Conservation (phyloP, 140 eudicot species). For the Oenanthe javanica region DNA sequence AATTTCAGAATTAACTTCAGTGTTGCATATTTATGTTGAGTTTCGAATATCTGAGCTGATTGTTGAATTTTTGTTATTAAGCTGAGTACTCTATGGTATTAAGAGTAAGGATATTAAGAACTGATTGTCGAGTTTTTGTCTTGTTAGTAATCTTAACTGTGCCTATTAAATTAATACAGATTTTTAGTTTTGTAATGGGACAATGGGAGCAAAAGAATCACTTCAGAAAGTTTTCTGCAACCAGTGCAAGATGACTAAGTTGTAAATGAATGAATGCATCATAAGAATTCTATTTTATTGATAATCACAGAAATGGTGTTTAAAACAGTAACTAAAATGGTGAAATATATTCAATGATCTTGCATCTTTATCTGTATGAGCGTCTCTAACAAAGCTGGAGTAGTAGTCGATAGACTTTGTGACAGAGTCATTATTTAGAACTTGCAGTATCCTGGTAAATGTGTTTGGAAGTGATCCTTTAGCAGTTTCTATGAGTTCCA, state of each 20-base stretch:
- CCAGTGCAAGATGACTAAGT: constrained; percentile 1
- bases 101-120: too few relatives aligned
- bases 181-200: too few relatives aligned
- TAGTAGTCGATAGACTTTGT: constrained; percentile 68
- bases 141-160: too few relatives aligned
- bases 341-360: constrained; percentile 18
- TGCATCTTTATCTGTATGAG: constrained; percentile 85
- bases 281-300: constrained; percentile 30
- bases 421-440: constrained; percentile 58
- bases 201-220: too few relatives aligned
- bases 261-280: constrained; percentile 2
- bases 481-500: constrained; percentile 81
- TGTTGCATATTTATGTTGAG: too few relatives aligned
- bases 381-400: constrained; percentile 66
- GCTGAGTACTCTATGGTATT: too few relatives aligned
- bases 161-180: too few relatives aligned
- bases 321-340: not conserved
- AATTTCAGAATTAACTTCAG: too few relatives aligned
- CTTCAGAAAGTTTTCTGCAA: constrained; percentile 36
- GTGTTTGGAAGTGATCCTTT: constrained; percentile 67
- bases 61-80: too few relatives aligned
- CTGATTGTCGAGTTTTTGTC: too few relatives aligned
- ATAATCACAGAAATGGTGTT: too few relatives aligned
- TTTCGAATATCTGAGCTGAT: too few relatives aligned
- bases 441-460: constrained; percentile 60